Conservation (phyloP, 2,329 filamentous ascomycete genomes). For the Amauroascus verrucosus region DNA sequence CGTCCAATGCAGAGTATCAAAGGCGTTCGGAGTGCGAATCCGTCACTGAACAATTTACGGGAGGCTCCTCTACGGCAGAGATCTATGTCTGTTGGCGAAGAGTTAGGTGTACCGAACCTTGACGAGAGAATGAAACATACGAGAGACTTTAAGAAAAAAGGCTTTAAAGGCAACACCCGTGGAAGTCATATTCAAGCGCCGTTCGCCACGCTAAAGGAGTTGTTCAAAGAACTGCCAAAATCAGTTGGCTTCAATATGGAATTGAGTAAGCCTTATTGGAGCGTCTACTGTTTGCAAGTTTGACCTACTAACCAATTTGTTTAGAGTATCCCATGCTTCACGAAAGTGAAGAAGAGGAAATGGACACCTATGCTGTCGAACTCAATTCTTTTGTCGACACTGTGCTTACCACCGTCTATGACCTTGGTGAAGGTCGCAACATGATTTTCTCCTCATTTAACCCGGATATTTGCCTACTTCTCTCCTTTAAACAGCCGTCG, state of each 20-base stretch:
- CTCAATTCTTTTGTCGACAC: conserved; percentile 81
- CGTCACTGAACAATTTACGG: conserved; percentile 28
- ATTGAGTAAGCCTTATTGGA: conserved; percentile 52
- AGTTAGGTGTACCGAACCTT: conserved; percentile 43
- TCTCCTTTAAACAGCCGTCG: conserved; percentile 94
- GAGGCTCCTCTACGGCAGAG: conserved; percentile 31
- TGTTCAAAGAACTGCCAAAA: conserved; percentile 75
- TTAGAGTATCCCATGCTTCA: conserved; percentile 89
- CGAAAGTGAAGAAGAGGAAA: conserved; percentile 84
- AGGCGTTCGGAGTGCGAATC: background rate
- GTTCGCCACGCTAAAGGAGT: conserved; percentile 87
- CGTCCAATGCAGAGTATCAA: conserved; percentile 19
- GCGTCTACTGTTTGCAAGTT: background rate
- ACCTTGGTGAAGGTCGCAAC: conserved; percentile 69
- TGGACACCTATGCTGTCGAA: conserved; percentile 88
- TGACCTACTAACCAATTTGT: background rate
- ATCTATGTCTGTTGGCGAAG: conserved; percentile 52
- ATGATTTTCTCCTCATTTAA: conserved; percentile 97
- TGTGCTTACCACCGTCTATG: conserved; percentile 80
- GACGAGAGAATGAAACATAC: conserved; percentile 95
- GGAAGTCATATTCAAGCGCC: conserved; percentile 92
- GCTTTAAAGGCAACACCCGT: conserved; percentile 89
- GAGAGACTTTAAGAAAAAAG: conserved; percentile 84
- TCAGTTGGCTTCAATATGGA: conserved; percentile 95
- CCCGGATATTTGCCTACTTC: conserved; percentile 85